Evolutionary conservation across 148 eudicot genomes (phyloP).

Genomic region (Fagopyrum homotropicum): DNA sequence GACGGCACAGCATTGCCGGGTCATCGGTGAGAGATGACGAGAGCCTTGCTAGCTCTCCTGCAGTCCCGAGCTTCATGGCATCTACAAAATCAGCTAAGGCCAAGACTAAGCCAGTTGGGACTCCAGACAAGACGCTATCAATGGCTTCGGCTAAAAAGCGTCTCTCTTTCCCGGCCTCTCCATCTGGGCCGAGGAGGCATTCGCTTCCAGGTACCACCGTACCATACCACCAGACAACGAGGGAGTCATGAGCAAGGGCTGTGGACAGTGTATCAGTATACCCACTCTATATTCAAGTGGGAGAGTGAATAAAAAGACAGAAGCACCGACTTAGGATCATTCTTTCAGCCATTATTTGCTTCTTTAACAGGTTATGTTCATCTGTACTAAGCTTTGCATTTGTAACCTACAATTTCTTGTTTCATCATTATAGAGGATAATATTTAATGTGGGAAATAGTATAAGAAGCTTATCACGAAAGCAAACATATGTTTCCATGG

Average conservation of each 20-base stretch:
- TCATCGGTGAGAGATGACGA: conserved; percentile 74
- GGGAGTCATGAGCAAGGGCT: background rate
- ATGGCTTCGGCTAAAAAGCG: conserved; percentile 49
- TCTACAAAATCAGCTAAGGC: conserved; percentile 74
- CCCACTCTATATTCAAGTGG: background rate
- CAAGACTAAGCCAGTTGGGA: conserved; percentile 37
- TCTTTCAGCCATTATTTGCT: background rate
- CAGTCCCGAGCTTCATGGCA: conserved; percentile 84
- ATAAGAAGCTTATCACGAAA: too few species aligned
- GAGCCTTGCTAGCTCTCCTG: conserved; percentile 66
- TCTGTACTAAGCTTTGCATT: background rate
- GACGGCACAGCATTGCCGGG: conserved; percentile 83
- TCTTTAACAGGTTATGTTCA: background rate
- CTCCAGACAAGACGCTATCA: conserved; percentile 35
- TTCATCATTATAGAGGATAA: background rate
- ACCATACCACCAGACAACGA: too few species aligned
- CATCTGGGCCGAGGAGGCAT: conserved; percentile 47
- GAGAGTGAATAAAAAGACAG: background rate
- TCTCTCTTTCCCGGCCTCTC: conserved; percentile 61
- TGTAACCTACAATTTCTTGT: background rate
- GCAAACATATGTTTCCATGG: too few species aligned
- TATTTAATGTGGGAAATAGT: too few species aligned
- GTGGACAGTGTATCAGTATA: background rate
- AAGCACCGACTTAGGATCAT: background rate
- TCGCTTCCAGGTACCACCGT: conserved; percentile 8